Evolutionary conservation across 192 early-diverging fungal genomes (phyloP), one percentile per base, ranked within the genome.

Genomic region (Umbelopsis sp.): DNA sequence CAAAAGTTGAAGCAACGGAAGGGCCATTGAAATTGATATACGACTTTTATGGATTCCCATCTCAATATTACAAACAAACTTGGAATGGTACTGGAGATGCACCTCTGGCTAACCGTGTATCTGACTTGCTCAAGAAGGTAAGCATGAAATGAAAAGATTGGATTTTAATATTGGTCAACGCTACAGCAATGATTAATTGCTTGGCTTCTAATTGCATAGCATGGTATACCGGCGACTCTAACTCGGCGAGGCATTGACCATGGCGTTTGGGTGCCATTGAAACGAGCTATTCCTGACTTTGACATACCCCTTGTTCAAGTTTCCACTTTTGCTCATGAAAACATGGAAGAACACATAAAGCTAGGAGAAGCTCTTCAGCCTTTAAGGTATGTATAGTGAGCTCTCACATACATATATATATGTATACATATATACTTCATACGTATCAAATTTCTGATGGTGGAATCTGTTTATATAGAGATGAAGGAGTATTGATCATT

Each of bases 191-290:
- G 15, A 0, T 27, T 41, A 41, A 41, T 6, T 41, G 37, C 37
- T 9, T 4, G 10, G 5, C 1, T 30, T 10, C 37, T 41, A 4
- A 41, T 48, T n/a, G 6, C 64, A 16, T 69, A 86, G 85, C 65
- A 80, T 6, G 73, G 71, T 4, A 80, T 90, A 15, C 37, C 78
- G 0, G 83, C 84, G 18, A 74, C 80, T 4, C 55, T 68, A 9
- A 78, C 83, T 3, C 78, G 85, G 35, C 80, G 88, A 15, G 90
- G 90, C 3, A 79, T 88, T 22, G 90, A 92, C 53, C 90, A 92
- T 64, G 90, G 90, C 22, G 84, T 85, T 2, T 92, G 90, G 90
- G 87, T 90, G 0, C 88, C 86, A 4, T 67, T 90, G 25, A 84
- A 90, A 45, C 78, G 87, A 18, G 88, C 88, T n/a, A 79, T 90